Evolutionary conservation across 202 grass and related monocot species (phyloP).

Genomic region (Carex sylvatica): DNA sequence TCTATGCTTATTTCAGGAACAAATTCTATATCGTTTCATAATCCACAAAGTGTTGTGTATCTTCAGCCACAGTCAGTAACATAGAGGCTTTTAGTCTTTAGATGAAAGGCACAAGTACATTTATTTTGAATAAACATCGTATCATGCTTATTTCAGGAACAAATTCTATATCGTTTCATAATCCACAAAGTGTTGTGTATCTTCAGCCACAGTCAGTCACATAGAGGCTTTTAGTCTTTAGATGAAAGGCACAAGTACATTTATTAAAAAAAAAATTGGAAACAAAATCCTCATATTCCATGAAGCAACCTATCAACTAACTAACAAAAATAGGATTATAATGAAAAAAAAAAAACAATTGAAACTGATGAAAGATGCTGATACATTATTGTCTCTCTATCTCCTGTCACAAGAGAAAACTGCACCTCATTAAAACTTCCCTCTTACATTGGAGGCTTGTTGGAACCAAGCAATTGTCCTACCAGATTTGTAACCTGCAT

Average conservation of each 20-base stretch:
- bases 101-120: neutral
- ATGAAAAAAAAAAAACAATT: neutral
- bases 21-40: conserved; percentile 4
- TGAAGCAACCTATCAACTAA: neutral
- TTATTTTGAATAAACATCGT: conserved; percentile 25
- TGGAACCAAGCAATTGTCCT: conserved; percentile 74
- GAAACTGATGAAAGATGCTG: neutral
- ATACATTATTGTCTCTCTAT: conserved; percentile 6
- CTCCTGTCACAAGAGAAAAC: neutral
- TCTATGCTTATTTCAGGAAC: neutral
- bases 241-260: no score
- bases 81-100: neutral
- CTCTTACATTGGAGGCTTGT: conserved; percentile 59
- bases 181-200: no score
- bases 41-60: conserved; percentile 18
- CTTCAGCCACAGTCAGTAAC: neutral
- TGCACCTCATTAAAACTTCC: neutral
- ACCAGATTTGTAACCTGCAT: conserved; percentile 87
- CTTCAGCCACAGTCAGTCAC: no score
- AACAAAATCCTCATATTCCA: conserved; percentile 15
- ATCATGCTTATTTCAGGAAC: no score
- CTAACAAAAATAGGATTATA: neutral
- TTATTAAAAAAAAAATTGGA: conserved; percentile 1
- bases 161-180: no score
- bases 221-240: no score